Conservation (phyloP, 495 filamentous ascomycete genomes). For the Cercophora sp. region DNA sequence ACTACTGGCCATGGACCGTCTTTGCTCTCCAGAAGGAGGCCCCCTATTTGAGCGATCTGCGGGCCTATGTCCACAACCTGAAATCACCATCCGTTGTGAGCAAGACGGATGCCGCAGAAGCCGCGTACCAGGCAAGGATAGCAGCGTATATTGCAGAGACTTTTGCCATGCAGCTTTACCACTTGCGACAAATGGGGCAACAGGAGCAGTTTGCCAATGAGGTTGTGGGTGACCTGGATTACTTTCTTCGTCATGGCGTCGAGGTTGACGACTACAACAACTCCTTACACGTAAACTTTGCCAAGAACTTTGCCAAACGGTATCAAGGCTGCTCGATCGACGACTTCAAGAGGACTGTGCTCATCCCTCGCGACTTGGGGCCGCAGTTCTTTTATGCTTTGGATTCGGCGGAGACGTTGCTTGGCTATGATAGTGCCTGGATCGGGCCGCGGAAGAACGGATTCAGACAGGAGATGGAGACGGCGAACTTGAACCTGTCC, state of each 20-base stretch:
- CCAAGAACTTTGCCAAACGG: conserved; percentile 74
- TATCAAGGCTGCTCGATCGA: conserved; percentile 65
- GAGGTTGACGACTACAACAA: conserved; percentile 71
- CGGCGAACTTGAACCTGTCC: conserved; percentile 85
- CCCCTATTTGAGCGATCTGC: conserved; percentile 64
- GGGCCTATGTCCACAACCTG: conserved; percentile 63
- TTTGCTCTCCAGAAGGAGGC: conserved; percentile 68
- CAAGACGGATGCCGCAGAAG: conserved; percentile 44
- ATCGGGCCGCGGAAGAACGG: conserved; percentile 59
- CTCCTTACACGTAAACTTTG: conserved; percentile 79
- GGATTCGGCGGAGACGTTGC: conserved; percentile 64
- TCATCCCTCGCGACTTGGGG: conserved; percentile 62
- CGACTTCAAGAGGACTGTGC: conserved; percentile 70
- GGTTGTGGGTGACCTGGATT: conserved; percentile 68
- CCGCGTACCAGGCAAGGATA: conserved; percentile 62
- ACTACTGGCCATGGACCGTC: conserved; percentile 90
- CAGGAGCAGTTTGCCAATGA: conserved; percentile 58
- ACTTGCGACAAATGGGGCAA: conserved; percentile 67
- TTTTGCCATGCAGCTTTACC: conserved; percentile 86
- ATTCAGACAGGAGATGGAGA: conserved; percentile 72
- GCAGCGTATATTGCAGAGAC: conserved; percentile 81
- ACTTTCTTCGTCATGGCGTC: conserved; percentile 71
- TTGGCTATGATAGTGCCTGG: conserved; percentile 77
- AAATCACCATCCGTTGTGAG: conserved; percentile 43
- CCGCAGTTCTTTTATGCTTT: conserved; percentile 78